Evolutionary conservation across 78 protist species (phyloP).

Genomic region (Dictyostelium discoideum): DNA sequence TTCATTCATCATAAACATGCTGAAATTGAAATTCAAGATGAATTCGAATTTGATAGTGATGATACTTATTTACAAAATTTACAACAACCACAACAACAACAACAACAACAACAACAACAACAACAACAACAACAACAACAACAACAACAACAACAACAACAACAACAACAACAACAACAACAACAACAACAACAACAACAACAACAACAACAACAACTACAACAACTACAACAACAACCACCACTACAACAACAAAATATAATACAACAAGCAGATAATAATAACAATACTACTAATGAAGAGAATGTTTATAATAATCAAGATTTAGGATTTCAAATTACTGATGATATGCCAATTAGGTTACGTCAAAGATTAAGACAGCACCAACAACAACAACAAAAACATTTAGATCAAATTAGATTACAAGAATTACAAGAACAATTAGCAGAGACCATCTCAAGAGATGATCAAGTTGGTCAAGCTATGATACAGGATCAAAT

Average conservation of each 20-base stretch:
- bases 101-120: neutral
- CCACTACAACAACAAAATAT: neutral
- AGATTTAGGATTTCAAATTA: neutral
- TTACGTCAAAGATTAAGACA: conserved; percentile 13
- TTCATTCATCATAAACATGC: conserved; percentile 4
- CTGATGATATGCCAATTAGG: neutral
- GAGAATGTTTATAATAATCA: neutral
- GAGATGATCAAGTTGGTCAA: neutral
- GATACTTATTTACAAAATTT: neutral
- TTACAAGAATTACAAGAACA: neutral
- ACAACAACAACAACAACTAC: neutral
- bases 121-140: neutral
- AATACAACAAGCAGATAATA: neutral
- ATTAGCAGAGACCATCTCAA: neutral
- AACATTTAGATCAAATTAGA: neutral
- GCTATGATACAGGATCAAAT: neutral
- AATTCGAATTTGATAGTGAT: neutral
- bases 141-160: neutral
- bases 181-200: neutral
- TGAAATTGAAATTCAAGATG: conserved; percentile 52
- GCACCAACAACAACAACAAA: conserved; percentile 17
- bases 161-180: neutral
- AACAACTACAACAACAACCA: neutral
- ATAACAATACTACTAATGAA: neutral
- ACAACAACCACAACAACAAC: neutral